Conservation (phyloP, 2,329 filamentous ascomycete genomes). For the Colletotrichum aenigma region DNA sequence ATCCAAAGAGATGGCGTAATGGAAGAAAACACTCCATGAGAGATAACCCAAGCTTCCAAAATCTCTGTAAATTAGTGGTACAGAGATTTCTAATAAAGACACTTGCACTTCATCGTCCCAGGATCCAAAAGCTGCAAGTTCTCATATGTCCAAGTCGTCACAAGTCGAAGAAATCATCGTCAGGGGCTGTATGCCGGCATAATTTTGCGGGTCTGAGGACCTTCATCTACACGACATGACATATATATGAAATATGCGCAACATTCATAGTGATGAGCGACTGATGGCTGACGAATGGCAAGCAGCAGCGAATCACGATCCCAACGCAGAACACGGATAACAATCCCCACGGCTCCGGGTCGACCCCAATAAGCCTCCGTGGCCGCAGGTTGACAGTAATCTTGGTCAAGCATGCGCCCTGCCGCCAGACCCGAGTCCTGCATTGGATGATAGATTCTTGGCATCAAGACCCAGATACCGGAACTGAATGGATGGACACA, state of each 20-base stretch:
- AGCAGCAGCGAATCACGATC: not conserved
- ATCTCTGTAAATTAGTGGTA: not conserved
- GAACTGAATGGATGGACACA: not conserved
- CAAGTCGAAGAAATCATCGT: not conserved
- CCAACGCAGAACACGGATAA: not conserved
- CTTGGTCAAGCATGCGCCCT: not conserved
- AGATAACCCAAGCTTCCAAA: not conserved
- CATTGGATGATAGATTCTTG: not conserved
- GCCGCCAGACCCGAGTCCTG: not conserved
- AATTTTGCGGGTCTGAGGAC: not conserved
- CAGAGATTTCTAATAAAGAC: not conserved
- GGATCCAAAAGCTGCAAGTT: not conserved
- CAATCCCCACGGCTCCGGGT: not conserved
- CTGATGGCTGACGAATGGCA: not conserved
- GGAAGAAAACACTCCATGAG: not conserved
- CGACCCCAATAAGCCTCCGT: not conserved
- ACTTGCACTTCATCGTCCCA: not conserved
- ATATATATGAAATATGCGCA: not conserved
- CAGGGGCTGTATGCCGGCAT: not conserved
- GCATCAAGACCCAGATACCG: not conserved
- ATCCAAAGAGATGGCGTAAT: not conserved
- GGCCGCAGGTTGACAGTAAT: not conserved
- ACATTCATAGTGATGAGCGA: not conserved
- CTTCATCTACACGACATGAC: not conserved
- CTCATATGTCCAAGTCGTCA: not conserved